A percentile compares a stretch with the other conserved stretches of the same genome.
Conservation (phyloP, 768 basidiomycete genomes). For the Sarcodon sp. region DNA sequence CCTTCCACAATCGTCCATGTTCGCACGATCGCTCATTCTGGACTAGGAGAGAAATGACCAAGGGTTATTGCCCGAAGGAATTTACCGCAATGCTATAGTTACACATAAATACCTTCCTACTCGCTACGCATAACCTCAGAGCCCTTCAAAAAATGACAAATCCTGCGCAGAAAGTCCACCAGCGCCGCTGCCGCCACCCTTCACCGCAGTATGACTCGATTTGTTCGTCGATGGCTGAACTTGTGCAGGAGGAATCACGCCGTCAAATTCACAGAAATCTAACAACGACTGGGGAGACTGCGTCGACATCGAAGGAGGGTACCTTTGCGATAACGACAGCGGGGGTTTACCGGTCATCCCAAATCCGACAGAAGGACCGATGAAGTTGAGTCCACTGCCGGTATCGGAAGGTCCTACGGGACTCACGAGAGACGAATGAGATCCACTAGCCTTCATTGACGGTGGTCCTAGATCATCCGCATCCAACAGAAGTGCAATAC, state of each 20-base stretch:
- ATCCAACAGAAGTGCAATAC: not conserved
- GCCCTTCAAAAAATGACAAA: slow-evolving; percentile 77
- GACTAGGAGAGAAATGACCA: no score
- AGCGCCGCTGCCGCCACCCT: no score
- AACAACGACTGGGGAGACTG: not conserved
- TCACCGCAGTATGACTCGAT: not conserved
- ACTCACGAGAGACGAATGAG: not conserved
- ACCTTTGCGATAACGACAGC: not conserved
- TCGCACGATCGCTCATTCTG: no score
- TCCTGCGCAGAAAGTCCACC: slow-evolving; percentile 73
- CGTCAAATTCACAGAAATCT: not conserved
- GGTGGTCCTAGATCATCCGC: not conserved
- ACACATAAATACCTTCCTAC: no score
- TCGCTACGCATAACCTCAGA: slow-evolving; percentile 18
- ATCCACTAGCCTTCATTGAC: not conserved
- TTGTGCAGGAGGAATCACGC: not conserved
- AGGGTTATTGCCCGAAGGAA: no score
- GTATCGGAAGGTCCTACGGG: not conserved
- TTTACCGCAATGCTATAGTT: no score
- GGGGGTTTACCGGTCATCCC: not conserved
- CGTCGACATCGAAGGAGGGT: not conserved
- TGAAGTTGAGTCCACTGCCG: not conserved
- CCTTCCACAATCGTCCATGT: no score
- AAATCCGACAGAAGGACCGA: not conserved
- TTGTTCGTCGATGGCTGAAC: not conserved